Evolutionary conservation across 768 basidiomycete genomes (phyloP).

Genomic region (Phlegmacium glaucopus): DNA sequence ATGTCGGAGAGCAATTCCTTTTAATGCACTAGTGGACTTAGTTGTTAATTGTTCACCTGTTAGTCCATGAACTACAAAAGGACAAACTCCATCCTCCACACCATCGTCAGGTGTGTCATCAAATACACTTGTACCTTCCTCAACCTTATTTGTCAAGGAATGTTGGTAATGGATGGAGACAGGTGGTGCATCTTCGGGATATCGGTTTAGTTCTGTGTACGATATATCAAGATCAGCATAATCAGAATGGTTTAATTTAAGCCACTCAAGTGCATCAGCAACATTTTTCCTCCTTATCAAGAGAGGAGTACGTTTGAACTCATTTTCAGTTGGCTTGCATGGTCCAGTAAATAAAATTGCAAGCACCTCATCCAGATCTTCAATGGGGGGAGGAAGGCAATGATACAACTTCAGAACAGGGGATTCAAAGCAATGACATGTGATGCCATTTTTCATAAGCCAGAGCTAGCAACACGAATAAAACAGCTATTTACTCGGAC

Average conservation of each 20-base stretch:
- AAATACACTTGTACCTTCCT: slow-evolving; percentile 20
- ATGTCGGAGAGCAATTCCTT: slow-evolving; percentile 23
- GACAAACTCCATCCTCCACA: slow-evolving; percentile 25
- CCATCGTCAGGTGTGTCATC: slow-evolving; percentile 29
- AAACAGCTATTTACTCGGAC: slow-evolving; percentile 21
- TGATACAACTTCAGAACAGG: slow-evolving; percentile 16
- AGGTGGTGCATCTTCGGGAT: slow-evolving; percentile 18
- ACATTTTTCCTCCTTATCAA: slow-evolving; percentile 25
- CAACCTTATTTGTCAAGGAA: slow-evolving; percentile 15
- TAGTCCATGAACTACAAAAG: slow-evolving; percentile 38
- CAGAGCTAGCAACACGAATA: slow-evolving; percentile 17
- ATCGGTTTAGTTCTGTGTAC: slow-evolving; percentile 18
- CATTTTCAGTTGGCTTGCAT: slow-evolving; percentile 18
- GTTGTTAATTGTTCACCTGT: slow-evolving; percentile 21
- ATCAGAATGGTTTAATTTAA: slow-evolving; percentile 31
- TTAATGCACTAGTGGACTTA: slow-evolving; percentile 14
- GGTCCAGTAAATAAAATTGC: slow-evolving; percentile 31
- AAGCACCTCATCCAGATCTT: slow-evolving; percentile 27
- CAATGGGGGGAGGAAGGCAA: slow-evolving; percentile 18
- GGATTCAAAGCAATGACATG: slow-evolving; percentile 20
- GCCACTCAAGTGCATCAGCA: slow-evolving; percentile 27
- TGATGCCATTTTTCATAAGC: slow-evolving; percentile 22
- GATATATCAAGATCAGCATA: slow-evolving; percentile 30
- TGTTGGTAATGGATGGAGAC: slow-evolving; percentile 21
- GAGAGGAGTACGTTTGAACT: slow-evolving; percentile 22